Conservation (phyloP, 257 asterid genomes). For the Coffea eugenioides region DNA sequence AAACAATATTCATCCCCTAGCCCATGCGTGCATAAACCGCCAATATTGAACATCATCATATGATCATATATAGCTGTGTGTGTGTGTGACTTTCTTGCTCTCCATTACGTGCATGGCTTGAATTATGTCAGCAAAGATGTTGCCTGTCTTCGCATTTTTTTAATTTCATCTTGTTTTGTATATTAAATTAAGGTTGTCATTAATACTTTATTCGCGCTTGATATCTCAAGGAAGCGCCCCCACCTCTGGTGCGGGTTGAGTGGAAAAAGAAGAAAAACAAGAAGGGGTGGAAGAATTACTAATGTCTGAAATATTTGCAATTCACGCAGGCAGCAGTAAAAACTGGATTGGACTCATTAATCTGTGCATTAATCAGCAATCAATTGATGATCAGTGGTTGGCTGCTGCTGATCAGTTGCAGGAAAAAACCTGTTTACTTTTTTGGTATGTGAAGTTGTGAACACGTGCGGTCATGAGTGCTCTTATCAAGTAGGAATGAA, state of each 20-base stretch:
- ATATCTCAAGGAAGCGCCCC: too few species aligned
- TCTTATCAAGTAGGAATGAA: background rate
- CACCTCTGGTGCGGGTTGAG: too few species aligned
- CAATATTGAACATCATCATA: background rate
- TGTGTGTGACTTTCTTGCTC: background rate
- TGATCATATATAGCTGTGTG: too few species aligned
- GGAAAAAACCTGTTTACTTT: background rate
- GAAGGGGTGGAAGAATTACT: too few species aligned
- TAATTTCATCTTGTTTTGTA: background rate
- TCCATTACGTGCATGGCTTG: background rate
- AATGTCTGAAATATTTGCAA: too few species aligned
- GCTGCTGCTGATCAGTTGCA: background rate
- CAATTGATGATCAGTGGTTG: background rate
- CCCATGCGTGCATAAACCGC: background rate
- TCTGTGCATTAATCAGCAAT: background rate
- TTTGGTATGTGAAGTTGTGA: background rate
- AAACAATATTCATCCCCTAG: background rate
- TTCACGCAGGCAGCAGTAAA: too few species aligned
- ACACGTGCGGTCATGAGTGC: background rate
- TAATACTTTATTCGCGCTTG: background rate
- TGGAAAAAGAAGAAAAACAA: too few species aligned
- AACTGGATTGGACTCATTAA: too few species aligned
- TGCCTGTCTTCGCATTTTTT: background rate
- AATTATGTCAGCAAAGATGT: background rate
- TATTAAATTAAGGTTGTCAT: background rate